Evolutionary conservation across 2,329 filamentous ascomycete genomes (phyloP), one percentile per base, ranked within the genome.

Genomic region (Cryphonectria parasitica): DNA sequence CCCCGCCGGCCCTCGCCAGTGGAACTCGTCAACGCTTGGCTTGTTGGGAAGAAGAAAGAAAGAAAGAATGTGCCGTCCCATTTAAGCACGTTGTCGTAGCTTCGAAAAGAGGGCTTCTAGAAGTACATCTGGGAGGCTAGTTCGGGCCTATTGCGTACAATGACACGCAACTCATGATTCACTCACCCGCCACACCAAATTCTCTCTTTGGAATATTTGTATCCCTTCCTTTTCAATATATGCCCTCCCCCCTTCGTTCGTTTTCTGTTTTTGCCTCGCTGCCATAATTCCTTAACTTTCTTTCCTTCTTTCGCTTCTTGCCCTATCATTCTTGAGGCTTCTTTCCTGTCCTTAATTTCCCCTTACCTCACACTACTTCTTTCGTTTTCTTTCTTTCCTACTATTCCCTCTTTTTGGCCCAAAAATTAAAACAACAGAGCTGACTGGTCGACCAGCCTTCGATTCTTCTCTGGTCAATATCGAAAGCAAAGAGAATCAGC

Each of bases 401-500:
- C 45, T n/a, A 11, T n/a, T 10, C 2, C 10, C 15, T 43, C 13
- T 17, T 43, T 19, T 34, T 34, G 3, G 1, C 3, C 34, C 34
- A 34, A 34, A 4, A 45, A 43, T 19, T 22, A 1, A 66, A 39
- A 49, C 3, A 62, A 66, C 15, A 54, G 6, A 64, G 60, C 70
- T 72, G 49, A 72, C 64, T 61, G 31, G 31, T 68, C 54, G 19
- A 41, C 39, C 61, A 67, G 70, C 43, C 61, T 41, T 63, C 28
- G 36, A 45, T 54, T 54, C 60, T 49, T 68, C 70, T 60, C 69
- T 43, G 60, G 15, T 69, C 64, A 75, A 56, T 62, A 61, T 70
- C 67, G 62, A 63, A 67, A 54, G 39, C 68, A 54, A 34, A 54
- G 43, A 64, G 69, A 39, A 70, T 19, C 54, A 61, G 71, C 79